These are phyloP conservation scores for Aspergillus sp. DNA, from an alignment of 2,329 filamentous ascomycete genomes.

Conservation along the genomic window DNA sequence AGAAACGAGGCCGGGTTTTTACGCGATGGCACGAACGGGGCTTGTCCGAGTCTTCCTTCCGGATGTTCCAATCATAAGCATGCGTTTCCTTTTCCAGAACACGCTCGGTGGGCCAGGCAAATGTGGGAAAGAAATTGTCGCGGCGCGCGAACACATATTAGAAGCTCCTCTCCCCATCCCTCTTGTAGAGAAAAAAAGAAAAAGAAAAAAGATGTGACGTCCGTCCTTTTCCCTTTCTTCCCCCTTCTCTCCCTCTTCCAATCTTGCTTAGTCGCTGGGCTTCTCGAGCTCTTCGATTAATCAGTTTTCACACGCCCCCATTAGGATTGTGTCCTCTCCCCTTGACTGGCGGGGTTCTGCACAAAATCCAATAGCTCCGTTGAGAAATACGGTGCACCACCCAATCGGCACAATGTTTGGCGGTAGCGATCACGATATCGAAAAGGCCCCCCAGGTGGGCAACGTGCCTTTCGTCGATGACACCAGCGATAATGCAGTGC, in stretches of 20 bases:
- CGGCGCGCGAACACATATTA: constrained; percentile 5
- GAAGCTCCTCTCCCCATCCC: constrained; percentile 1
- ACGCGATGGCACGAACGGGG: no score
- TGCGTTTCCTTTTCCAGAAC: constrained; percentile 2
- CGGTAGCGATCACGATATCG: constrained; percentile 21
- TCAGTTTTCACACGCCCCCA: constrained; percentile 1
- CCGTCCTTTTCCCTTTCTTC: constrained; percentile 5
- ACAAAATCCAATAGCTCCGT: background rate
- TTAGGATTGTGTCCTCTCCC: constrained; percentile 4
- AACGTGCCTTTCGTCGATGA: constrained; percentile 21
- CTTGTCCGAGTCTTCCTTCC: no score
- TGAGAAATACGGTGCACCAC: constrained; percentile 6
- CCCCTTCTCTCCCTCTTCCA: constrained; percentile 3
- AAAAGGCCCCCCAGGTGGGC: constrained; percentile 27
- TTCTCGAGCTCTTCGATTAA: constrained; percentile 14
- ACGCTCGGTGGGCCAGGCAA: constrained; percentile 7
- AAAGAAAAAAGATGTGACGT: constrained; percentile 17
- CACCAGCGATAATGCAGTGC: constrained; percentile 44
- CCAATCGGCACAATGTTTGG: constrained; percentile 16
- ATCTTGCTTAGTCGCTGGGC: constrained; percentile 14
- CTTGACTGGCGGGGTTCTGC: constrained; percentile 9
- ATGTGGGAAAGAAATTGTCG: constrained; percentile 7
- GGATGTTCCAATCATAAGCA: background rate
- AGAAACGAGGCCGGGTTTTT: no score
- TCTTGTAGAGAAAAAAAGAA: constrained; percentile 11